These are phyloP conservation scores for Metschnikowia santaceciliae DNA, from an alignment of 805 yeast species.

Conservation along the genomic window DNA sequence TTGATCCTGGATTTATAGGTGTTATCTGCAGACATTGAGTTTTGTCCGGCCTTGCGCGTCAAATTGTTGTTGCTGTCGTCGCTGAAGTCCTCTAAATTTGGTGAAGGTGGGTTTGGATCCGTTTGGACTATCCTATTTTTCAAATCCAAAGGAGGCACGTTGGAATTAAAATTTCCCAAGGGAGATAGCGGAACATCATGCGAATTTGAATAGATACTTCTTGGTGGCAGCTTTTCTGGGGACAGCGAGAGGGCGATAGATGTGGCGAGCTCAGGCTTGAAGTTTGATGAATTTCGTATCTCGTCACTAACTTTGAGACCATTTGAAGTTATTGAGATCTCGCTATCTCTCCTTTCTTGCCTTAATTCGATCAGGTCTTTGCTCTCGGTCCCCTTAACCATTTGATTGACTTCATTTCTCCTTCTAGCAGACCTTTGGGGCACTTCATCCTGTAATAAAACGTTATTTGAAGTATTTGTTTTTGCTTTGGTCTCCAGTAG, in stretches of 20 bases:
- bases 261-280: slow-evolving; percentile 10
- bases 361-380: background rate
- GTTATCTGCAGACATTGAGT: slow-evolving; percentile 22
- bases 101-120: background rate
- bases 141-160: background rate
- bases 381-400: background rate
- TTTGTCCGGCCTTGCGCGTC: slow-evolving; percentile 12
- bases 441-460: slow-evolving; percentile 8
- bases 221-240: background rate
- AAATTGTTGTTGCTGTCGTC: background rate
- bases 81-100: background rate
- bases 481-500: background rate
- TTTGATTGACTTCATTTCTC: slow-evolving; percentile 4
- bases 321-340: slow-evolving; percentile 12
- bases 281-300: slow-evolving; percentile 3
- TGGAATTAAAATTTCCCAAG: background rate
- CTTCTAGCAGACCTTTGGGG: slow-evolving; percentile 29
- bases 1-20: slow-evolving; percentile 32
- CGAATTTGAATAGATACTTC: background rate
- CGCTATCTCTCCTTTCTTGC: slow-evolving; percentile 7
- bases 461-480: background rate
- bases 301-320: slow-evolving; percentile 8
- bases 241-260: slow-evolving; percentile 1
- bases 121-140: background rate
- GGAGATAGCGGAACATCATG: background rate